Evolutionary conservation across 495 filamentous ascomycete species (phyloP), one percentile per base, ranked within the genome.

Genomic region (Aspergillus baeticus): DNA sequence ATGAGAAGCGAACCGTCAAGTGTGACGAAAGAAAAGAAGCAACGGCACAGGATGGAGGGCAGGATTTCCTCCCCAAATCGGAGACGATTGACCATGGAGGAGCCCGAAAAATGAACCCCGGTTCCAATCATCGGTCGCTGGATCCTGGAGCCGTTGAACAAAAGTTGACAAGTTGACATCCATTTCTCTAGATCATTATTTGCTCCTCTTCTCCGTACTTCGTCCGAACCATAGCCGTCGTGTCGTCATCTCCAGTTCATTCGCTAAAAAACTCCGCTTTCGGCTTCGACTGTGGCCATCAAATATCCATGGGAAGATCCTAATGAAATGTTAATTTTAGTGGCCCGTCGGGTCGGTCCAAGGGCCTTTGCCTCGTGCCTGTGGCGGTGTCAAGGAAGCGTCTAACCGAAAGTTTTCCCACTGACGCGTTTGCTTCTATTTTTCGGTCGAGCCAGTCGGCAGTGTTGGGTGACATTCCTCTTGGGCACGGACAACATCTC

Each of bases 311-410:
- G 21, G 34, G 47, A 23, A 37, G 34, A 38, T 38, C 34, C 15
- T 36, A 50, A 50, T 38, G 20, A 38, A 20, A 22, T 17, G 36
- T 49, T 14, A 41, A 41, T 20, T 38, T 29, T 48, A 15, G 33
- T 41, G 35, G 17, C 33, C 35, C 13, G 22, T 42, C 34, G 36
- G 42, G 23, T 29, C 37, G 22, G 15, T 34, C 45, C 44, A 49
- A 42, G 36, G 39, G 23, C 53, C 22, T 18, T 29, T 52, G 34
- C 56, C 49, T 54, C 48, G 35, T 57, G 54, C 58, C 38, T 26
- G 59, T 61, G 54, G 54, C 54, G 59, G 59, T 57, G 59, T 54
- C 59, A 53, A 60, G 55, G 51, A 47, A 46, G 42, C 13, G 15
- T 14, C 15, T 14, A 52, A 15, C 35, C 39, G 20, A 55, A 55